These are phyloP conservation scores for Naganishia cerealis DNA, from an alignment of 1,284 basidiomycete species.

Conservation along the genomic window DNA sequence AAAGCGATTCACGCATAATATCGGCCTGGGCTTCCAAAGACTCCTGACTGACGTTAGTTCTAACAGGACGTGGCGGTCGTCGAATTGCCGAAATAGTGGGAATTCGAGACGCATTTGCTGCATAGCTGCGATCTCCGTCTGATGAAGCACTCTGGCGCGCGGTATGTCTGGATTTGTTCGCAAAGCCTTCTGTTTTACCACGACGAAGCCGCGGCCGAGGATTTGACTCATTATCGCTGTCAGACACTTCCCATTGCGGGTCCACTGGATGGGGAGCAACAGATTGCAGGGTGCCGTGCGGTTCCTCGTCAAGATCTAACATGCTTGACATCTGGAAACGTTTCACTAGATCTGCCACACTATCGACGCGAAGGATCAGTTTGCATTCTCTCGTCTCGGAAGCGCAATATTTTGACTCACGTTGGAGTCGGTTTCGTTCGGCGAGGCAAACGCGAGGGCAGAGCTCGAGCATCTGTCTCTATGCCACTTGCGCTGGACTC, in stretches of 20 bases:
- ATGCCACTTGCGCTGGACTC: constrained; percentile 45
- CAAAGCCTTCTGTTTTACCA: constrained; percentile 47
- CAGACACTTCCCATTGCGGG: constrained; percentile 42
- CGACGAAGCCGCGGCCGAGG: constrained; percentile 44
- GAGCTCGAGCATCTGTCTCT: constrained; percentile 48
- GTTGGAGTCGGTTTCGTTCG: constrained; percentile 53
- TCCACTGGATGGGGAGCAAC: not conserved
- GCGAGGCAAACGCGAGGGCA: constrained; percentile 69
- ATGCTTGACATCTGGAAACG: constrained; percentile 60
- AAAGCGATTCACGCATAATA: constrained; percentile 5
- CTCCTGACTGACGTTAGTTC: not conserved
- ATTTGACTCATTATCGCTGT: constrained; percentile 49
- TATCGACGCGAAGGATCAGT: constrained; percentile 53
- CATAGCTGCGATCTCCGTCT: constrained; percentile 84
- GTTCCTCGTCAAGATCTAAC: constrained; percentile 6
- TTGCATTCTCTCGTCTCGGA: too few relatives aligned
- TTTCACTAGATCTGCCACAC: constrained; percentile 79
- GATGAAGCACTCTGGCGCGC: constrained; percentile 57
- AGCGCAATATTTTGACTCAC: constrained; percentile 34
- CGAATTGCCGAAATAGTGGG: constrained; percentile 32
- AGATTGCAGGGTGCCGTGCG: not conserved
- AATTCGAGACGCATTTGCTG: constrained; percentile 66
- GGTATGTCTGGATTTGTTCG: constrained; percentile 38
- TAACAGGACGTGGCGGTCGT: constrained; percentile 1
- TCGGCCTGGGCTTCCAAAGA: not conserved